Evolutionary conservation across 2,329 filamentous ascomycete species (phyloP), one percentile per base, ranked within the genome.

Genomic region (Pleoardoris graminearum): DNA sequence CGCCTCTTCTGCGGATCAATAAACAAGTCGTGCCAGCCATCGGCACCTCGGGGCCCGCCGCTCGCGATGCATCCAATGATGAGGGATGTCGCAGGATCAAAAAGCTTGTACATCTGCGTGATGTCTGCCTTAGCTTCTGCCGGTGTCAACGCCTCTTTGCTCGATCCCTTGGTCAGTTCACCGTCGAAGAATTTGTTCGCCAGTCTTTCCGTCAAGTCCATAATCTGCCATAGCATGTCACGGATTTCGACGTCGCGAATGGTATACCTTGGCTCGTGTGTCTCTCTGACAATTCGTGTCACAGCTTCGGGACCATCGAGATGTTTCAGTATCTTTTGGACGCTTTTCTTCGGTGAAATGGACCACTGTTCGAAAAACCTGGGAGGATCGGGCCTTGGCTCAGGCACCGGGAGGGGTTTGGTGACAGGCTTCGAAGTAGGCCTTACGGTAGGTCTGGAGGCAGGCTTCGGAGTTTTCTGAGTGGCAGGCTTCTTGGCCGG

Each of bases 21-120:
- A 25, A 72, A 72, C 1, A 73, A 23, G 1, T 60, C 49, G 7
- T 58, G 51, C 70, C 69, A 72, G 0, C 62, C 69, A 0, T 50
- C 36, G 0, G 57, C 29, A 0, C 63, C 65, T 0, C 46, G 47
- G 1, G 67, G 66, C 0, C 67, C 69, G 0, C 63, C 61, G 29
- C 59, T 64, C 1, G 58, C 67, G 17, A 71, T 54, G 37, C 59
- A 62, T 0, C 59, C 58, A n/a, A 72, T 61, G 14, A 71, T 46
- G 41, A 56, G 57, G 1, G 56, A 53, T 0, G 68, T 70, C 50
- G 66, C 61, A 0, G 33, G 42, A 1, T 21, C 27, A 38, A 68
- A 36, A 0, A 14, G 25, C 8, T 25, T 0, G 30, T 65, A 60
- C 0, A 27, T 25, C 0, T 36, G 2, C 0, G 41, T 44, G 1